These are phyloP conservation scores for Podila clonocystis DNA, from an alignment of 192 early-diverging fungal species.

Conservation along the genomic window DNA sequence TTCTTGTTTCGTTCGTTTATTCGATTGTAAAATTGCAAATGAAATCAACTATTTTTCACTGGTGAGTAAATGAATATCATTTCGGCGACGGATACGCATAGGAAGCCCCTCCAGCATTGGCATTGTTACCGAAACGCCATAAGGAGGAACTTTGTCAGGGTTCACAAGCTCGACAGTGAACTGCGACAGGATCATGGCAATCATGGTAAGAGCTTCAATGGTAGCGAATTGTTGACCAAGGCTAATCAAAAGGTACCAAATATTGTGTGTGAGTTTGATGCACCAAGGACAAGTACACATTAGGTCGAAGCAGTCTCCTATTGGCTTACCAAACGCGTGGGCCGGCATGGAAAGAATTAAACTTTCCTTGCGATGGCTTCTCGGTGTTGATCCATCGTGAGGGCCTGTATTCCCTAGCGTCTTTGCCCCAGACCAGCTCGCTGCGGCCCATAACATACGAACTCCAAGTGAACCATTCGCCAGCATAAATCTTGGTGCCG, in stretches of 20 bases:
- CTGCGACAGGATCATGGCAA: slow-evolving; percentile 28
- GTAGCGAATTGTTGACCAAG: slow-evolving; percentile 52
- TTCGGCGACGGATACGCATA: slow-evolving; percentile 13
- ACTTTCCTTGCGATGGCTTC: slow-evolving; percentile 54
- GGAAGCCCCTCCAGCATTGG: slow-evolving; percentile 51
- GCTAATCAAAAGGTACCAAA: neutral
- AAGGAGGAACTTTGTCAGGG: slow-evolving; percentile 15
- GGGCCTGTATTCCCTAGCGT: slow-evolving; percentile 70
- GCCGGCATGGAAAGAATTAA: slow-evolving; percentile 64
- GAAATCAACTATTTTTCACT: neutral
- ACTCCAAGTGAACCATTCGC: slow-evolving; percentile 59
- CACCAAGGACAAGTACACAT: neutral
- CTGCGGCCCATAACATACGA: slow-evolving; percentile 66
- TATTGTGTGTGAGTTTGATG: no score
- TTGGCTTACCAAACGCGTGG: slow-evolving; percentile 53
- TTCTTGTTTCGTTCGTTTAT: no score
- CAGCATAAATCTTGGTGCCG: slow-evolving; percentile 64
- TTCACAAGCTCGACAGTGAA: slow-evolving; percentile 42
- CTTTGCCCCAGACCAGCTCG: slow-evolving; percentile 68
- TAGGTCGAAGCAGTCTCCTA: neutral
- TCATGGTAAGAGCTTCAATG: slow-evolving; percentile 40
- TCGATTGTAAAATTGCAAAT: no score
- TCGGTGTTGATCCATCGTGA: slow-evolving; percentile 68
- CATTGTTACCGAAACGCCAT: slow-evolving; percentile 34
- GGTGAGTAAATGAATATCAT: neutral